A percentile compares a stretch with the other conserved stretches of the same genome.
Conservation (phyloP, 441 rosid species). For the Erodium texanum region DNA sequence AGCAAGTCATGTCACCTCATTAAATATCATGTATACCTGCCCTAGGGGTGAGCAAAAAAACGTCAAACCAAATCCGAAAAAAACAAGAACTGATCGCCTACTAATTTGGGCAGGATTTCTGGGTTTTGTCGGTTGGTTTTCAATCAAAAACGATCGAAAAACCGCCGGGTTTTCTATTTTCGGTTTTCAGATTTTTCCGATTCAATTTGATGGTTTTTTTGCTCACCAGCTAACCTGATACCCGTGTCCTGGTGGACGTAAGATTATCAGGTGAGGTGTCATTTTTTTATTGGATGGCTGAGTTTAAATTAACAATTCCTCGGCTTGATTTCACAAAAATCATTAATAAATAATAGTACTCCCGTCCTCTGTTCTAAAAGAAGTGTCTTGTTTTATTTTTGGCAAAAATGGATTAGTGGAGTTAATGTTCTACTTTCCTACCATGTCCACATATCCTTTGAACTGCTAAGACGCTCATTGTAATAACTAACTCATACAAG, state of each 20-base stretch:
- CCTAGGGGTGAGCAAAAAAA: too few species aligned
- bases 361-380: not conserved
- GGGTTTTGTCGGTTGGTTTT: too few species aligned
- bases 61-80: too few species aligned
- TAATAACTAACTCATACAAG: not conserved
- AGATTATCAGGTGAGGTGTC: not conserved
- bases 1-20: not conserved
- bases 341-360: not conserved
- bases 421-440: not conserved
- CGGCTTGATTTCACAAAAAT: not conserved
- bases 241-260: not conserved
- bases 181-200: too few species aligned
- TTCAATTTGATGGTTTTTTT: too few species aligned
- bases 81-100: too few species aligned
- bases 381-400: not conserved
- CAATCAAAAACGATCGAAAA: too few species aligned
- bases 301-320: not conserved
- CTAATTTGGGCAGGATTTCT: too few species aligned
- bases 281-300: not conserved
- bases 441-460: not conserved
- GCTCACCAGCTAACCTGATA: too few species aligned
- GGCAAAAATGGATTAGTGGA: not conserved
- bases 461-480: not conserved
- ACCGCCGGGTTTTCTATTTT: too few species aligned
- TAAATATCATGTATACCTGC: not conserved